Evolutionary conservation across 495 filamentous ascomycete species (phyloP).

Genomic region (Lichina pygmaea): DNA sequence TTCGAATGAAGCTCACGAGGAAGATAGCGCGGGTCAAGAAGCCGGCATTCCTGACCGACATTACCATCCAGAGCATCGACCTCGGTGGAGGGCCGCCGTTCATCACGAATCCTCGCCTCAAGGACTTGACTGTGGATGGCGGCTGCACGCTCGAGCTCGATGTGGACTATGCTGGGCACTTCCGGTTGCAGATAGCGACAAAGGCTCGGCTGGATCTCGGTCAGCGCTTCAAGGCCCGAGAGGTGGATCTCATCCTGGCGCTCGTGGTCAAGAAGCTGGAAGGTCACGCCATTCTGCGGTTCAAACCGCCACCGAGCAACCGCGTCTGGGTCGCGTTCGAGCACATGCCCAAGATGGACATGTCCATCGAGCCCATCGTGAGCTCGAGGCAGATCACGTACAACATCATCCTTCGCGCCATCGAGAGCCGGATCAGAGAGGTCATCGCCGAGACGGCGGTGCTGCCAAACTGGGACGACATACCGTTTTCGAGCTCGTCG

Average conservation of each 20-base stretch:
- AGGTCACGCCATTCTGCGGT: constrained; percentile 56
- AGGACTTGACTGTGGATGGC: constrained; percentile 74
- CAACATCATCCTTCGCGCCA: constrained; percentile 66
- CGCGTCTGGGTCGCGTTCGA: constrained; percentile 87
- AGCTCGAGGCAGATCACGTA: constrained; percentile 90
- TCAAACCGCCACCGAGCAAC: constrained; percentile 91
- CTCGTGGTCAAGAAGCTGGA: constrained; percentile 65
- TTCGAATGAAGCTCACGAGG: constrained; percentile 73
- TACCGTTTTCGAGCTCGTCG: constrained; percentile 60
- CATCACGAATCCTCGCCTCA: constrained; percentile 68
- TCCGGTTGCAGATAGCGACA: constrained; percentile 67
- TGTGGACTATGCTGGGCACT: constrained; percentile 66
- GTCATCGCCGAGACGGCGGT: constrained; percentile 81
- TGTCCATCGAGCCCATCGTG: constrained; percentile 82
- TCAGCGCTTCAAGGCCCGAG: constrained; percentile 60
- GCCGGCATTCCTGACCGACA: constrained; percentile 62
- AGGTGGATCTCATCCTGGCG: constrained; percentile 72
- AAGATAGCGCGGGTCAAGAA: constrained; percentile 89
- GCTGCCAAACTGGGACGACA: constrained; percentile 87
- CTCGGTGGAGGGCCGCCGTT: constrained; percentile 71
- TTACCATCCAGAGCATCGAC: constrained; percentile 55
- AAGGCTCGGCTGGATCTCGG: constrained; percentile 80
- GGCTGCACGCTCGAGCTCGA: constrained; percentile 69
- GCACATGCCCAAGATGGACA: constrained; percentile 69
- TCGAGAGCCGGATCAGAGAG: constrained; percentile 81